Evolutionary conservation across 768 basidiomycete genomes (phyloP), one percentile per base, ranked within the genome.

Genomic region (Termitomyces sp.): DNA sequence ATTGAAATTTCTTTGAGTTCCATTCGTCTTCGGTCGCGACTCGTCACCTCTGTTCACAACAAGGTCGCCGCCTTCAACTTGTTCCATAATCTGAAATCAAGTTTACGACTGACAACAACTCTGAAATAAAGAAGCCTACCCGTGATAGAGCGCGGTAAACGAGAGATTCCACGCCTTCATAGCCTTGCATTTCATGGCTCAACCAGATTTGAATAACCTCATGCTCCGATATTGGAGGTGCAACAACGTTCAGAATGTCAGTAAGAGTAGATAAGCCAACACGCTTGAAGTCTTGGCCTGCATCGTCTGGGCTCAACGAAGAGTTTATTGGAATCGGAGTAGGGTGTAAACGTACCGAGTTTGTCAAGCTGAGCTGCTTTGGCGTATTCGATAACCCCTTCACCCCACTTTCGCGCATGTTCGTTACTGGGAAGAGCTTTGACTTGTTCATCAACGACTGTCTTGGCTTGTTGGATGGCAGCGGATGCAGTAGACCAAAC

Each of bases 191-290:
- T 66, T 97, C 95, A 75, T 98, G 96, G 69, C 89, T 91, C 43
- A 99, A 77, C 90, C 92, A 94, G 8, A 99, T 88, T 71, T 97
- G 87, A 65, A 99, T 95, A 15, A 98, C 94, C 74, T 99, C 97
- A 71, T 98, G 96, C 72, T 96, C 96, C 31, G 96, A 92, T 68
- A 98, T 98, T 12, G 97, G 97, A 46, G 97, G 97, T 0, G 97
- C 97, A 62, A 99, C 96, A 34, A 90, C 96, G 71, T 98, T 96
- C 55, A 99, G 79, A 59, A 99, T 88, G 60, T 96, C 95, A 2
- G 86, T 92, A 32, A 98, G 77, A 3, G 96, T 94, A 10, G 92
- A 94, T 42, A 96, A 76, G 34, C 94, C 93, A 32, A 91, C 90
- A 55, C 88, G 84, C 70, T 88, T 92, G 69, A 98, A 88, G 70